Conservation (phyloP, 441 rosid genomes). For the Pelargonium cotyledonis region DNA sequence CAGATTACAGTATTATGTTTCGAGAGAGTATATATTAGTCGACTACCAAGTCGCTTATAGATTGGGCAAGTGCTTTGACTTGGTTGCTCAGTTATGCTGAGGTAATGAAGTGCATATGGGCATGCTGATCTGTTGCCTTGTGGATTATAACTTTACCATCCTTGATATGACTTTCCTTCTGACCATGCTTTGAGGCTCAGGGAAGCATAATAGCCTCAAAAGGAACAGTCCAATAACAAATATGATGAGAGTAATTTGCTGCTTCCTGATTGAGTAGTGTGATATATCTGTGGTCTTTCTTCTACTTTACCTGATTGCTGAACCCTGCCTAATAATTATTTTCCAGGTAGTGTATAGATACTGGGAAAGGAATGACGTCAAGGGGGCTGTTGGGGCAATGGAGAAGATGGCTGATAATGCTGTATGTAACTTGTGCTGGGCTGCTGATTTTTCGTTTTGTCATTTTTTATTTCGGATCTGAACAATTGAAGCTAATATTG, state of each 20-base stretch:
- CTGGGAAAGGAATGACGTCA: conserved; percentile 84
- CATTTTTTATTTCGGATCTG: too few relatives aligned
- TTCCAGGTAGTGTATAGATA: conserved; percentile 70
- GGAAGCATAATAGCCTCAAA: neutral
- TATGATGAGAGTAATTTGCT: neutral
- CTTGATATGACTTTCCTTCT: neutral
- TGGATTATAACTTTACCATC: neutral
- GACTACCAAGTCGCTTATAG: neutral
- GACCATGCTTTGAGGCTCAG: neutral
- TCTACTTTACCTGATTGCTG: conserved; percentile 17
- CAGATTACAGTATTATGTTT: neutral
- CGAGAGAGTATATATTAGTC: neutral
- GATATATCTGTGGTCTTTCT: neutral
- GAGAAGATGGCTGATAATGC: conserved; percentile 94
- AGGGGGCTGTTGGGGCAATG: conserved; percentile 63
- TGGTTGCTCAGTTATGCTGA: neutral
- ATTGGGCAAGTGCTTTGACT: neutral
- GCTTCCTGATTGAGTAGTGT: neutral
- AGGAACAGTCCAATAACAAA: neutral
- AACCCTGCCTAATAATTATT: conserved; percentile 7
- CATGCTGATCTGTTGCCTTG: too few relatives aligned
- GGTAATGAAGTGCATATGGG: too few relatives aligned
- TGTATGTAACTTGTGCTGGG: conserved; percentile 35
- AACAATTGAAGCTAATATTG: neutral
- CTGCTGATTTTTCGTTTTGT: too few relatives aligned